Evolutionary conservation across 1,284 basidiomycete genomes (phyloP).

Genomic region (Thecaphora thlaspeos): DNA sequence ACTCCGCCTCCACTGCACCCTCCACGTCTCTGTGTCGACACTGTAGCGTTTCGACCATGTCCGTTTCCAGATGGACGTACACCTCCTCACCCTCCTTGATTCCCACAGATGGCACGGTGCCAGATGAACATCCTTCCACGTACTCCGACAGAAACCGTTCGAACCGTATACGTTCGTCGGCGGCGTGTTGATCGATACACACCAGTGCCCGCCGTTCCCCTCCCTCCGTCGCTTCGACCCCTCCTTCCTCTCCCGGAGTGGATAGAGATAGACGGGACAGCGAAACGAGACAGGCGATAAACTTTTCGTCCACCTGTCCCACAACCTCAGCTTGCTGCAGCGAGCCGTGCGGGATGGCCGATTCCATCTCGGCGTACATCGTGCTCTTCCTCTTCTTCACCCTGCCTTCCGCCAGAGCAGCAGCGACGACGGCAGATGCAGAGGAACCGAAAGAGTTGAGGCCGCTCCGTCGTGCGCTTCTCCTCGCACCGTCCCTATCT

Average conservation of each 20-base stretch:
- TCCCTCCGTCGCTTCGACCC: not conserved
- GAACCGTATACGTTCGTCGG: conserved; percentile 81
- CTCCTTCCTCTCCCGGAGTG: not conserved
- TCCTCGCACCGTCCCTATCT: no score
- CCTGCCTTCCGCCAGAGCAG: no score
- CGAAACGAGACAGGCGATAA: conserved; percentile 78
- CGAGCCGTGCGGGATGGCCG: conserved; percentile 8
- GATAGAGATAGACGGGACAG: no score
- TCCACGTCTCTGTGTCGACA: not conserved
- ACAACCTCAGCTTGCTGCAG: conserved; percentile 58
- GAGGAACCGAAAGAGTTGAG: no score
- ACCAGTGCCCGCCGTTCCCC: conserved; percentile 61
- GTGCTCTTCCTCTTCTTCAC: not conserved
- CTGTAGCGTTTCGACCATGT: not conserved
- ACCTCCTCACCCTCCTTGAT: not conserved
- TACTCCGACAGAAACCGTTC: conserved; percentile 75
- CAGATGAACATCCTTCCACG: conserved; percentile 57
- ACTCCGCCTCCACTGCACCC: not conserved
- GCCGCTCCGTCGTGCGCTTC: no score
- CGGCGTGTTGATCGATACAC: conserved; percentile 91
- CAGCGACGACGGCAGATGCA: no score
- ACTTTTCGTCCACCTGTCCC: conserved; percentile 83
- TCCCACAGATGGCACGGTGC: not conserved
- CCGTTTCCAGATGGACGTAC: no score
- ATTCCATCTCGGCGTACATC: not conserved